Evolutionary conservation across 257 asterid genomes (phyloP).

Genomic region (Coffea eugenioides): DNA sequence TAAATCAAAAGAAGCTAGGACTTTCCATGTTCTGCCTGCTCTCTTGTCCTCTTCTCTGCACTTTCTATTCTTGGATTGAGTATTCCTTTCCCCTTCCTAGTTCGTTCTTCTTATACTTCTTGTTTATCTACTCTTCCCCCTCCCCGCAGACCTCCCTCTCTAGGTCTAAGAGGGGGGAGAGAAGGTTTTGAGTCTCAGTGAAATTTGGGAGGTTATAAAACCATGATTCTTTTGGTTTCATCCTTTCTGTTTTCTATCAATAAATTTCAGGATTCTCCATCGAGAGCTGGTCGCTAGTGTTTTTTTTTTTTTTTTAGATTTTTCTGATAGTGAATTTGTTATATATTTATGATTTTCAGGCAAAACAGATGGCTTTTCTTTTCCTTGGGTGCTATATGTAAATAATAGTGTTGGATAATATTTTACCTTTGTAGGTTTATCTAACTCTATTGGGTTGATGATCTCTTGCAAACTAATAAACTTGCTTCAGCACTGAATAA

Average conservation of each 20-base stretch:
- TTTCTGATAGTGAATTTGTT: no score
- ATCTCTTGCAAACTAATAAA: not conserved
- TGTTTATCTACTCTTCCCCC: not conserved
- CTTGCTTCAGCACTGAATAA: not conserved
- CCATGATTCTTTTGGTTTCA: not conserved
- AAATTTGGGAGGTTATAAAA: not conserved
- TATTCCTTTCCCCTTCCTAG: not conserved
- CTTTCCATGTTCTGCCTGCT: not conserved
- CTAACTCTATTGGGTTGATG: not conserved
- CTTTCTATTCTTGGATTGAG: not conserved
- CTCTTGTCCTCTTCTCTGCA: not conserved
- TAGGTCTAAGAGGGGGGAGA: no score
- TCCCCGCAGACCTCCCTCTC: no score
- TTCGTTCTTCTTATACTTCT: not conserved
- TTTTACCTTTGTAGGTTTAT: not conserved
- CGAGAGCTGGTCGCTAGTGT: not conserved
- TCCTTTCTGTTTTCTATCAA: not conserved
- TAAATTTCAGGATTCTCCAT: not conserved
- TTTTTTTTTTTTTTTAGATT: no score
- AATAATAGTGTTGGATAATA: not conserved
- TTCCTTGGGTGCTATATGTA: not conserved
- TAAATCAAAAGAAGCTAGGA: not conserved
- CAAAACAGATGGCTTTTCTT: no score
- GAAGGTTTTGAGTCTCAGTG: not conserved
- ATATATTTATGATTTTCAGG: no score